These are phyloP conservation scores for Lipomyces kockii DNA, from an alignment of 805 yeast genomes.

Conservation along the genomic window DNA sequence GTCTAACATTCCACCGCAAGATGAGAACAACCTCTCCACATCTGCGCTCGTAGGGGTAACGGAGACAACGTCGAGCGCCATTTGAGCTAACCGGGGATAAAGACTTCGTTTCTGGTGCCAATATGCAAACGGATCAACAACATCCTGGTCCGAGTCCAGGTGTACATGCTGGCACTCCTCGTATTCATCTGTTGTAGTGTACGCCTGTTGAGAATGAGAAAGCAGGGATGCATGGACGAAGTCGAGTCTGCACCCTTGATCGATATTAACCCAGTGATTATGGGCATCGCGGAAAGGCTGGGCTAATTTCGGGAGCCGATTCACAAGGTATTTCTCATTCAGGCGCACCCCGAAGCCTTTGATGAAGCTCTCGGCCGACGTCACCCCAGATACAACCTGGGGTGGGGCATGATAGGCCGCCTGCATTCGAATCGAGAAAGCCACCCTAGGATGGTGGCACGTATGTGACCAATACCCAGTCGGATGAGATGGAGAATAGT, in stretches of 20 bases:
- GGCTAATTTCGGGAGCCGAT: not conserved
- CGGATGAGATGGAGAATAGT: not conserved
- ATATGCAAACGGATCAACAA: too few species aligned
- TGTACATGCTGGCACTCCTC: too few species aligned
- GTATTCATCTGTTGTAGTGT: too few species aligned
- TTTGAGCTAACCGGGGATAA: too few species aligned
- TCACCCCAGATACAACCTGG: not conserved
- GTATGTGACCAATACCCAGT: not conserved
- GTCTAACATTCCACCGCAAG: too few species aligned
- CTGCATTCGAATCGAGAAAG: not conserved
- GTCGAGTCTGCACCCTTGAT: not conserved
- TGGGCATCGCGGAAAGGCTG: not conserved
- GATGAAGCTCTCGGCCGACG: not conserved
- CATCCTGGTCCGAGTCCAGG: too few species aligned
- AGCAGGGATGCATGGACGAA: too few species aligned
- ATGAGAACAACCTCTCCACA: too few species aligned
- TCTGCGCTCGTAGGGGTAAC: too few species aligned
- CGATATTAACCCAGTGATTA: not conserved
- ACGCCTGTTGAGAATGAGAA: too few species aligned
- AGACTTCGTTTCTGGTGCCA: too few species aligned
- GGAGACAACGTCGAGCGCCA: too few species aligned
- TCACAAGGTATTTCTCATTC: not conserved
- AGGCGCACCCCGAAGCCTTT: not conserved
- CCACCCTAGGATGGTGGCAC: not conserved
- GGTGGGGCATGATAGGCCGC: not conserved